Evolutionary conservation across 495 filamentous ascomycete genomes (phyloP), one percentile per base, ranked within the genome.

Genomic region (Hyaloscypha hepaticicola): DNA sequence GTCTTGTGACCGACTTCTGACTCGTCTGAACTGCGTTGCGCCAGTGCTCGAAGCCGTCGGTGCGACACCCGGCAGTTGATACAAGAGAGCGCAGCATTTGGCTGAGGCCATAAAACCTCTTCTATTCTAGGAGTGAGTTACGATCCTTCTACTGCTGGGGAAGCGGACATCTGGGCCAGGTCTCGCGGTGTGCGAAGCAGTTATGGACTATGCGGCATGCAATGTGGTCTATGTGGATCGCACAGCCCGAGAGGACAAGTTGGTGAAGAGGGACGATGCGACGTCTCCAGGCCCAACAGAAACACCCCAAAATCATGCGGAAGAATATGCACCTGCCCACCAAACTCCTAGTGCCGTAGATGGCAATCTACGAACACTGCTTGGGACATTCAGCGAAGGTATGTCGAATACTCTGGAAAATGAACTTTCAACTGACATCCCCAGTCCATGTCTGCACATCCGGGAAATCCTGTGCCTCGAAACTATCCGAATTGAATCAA

Each of bases 221-320:
- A 87, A 90, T 78, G 86, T 91, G 64, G 87, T 95, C 67, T 95
- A 93, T 74, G 90, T 95, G 64, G 90, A 95, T 77, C 87, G 88
- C 72, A 84, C 85, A 58, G 84, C 90, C 59, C 78, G 77, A 65
- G 79, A 85, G 66, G 88, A 92, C 66, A 80, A 87, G 72, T 78
- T 82, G 77, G 79, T 88, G 60, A 77, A 72, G 65, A 73, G 77
- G 61, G 75, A 66, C 14, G 69, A 71, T 64, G 34, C 60, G 55
- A 72, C 27, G 19, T 25, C 59, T 29, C 34, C 51, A 26, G 19
- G 26, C 5, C 49, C 55, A 29, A 34, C 26, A 61, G n/a, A 33
- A 59, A 55, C 16, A 25, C 29, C 68, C 27, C 53, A 63, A 45
- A 60, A 63, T 60, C 57, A 68, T 41, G 63, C 68, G 3, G 24